Evolutionary conservation across 306 rosid species (phyloP).

Genomic region (Phaseolus lunatus): DNA sequence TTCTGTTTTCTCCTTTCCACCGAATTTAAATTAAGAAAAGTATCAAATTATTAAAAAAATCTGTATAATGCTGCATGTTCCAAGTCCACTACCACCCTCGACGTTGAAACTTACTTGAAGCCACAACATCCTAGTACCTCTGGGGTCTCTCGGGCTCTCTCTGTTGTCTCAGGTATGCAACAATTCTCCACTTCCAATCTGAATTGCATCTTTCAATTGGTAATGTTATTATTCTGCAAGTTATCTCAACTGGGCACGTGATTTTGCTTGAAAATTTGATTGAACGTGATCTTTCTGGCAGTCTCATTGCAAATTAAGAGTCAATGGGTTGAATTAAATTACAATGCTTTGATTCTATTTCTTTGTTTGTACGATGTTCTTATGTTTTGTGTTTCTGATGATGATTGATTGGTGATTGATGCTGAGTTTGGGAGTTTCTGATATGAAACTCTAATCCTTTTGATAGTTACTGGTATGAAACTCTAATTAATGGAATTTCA

Average conservation of each 20-base stretch:
- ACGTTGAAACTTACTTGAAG: constrained; percentile 40
- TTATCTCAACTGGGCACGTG: constrained; percentile 45
- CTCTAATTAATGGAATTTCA: constrained; percentile 12
- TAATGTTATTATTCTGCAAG: constrained; percentile 34
- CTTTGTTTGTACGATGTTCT: background rate
- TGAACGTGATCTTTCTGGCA: background rate
- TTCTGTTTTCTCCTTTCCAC: constrained; percentile 34
- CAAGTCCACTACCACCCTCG: background rate
- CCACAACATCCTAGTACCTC: constrained; percentile 9
- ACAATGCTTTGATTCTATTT: background rate
- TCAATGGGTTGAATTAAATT: constrained; percentile 6
- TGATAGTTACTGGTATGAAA: constrained; percentile 4
- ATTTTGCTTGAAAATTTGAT: constrained; percentile 17
- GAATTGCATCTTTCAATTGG: background rate
- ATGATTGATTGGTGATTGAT: constrained; percentile 2
- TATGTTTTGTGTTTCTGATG: background rate
- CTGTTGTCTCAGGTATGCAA: background rate
- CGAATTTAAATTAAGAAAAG: background rate
- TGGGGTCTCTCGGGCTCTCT: background rate
- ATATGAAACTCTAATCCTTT: background rate
- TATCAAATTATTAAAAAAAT: background rate
- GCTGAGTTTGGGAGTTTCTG: background rate
- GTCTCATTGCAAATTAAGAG: background rate
- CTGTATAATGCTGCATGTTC: background rate
- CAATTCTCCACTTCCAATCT: background rate